Evolutionary conservation across 257 asterid species (phyloP), one percentile per base, ranked within the genome.

Genomic region (Ligustrum vulgare): DNA sequence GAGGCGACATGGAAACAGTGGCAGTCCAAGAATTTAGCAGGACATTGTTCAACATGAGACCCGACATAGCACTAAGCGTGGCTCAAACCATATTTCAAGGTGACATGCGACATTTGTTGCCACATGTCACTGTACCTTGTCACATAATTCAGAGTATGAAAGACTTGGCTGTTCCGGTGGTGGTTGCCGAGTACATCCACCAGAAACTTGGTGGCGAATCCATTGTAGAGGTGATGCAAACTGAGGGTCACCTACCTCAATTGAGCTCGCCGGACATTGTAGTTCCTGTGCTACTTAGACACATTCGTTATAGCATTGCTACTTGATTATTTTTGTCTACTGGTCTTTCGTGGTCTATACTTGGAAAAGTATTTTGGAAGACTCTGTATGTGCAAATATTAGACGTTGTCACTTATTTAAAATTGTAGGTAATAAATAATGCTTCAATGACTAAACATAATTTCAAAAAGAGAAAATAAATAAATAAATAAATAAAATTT

Each of bases 201-300:
- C 96, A 80, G 69, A 81, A 88, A 63, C 82, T 93, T 0, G 91
- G 94, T 1, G 87, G 92, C 0, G 77, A 83, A 23, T 93, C 98
- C 8, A 81, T 93, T 3, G 96, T 93, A 0, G 97, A 91, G 80
- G 94, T 93, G 63, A 86, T 93, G 94, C 80, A 89, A 2, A 91
- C 96, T 0, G 93, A 91, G 20, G 98, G 98, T 8, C 98, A 93
- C 51, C 81, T 93, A 18, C 98, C 97, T 39, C 98, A 91, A 77
- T 76, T 93, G 65, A 93, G 98, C 84, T 87, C 94, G 23, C 97
- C 97, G 4, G 96, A 85, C 15, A 80, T 91, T 11, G 87, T 86
- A 6, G 63, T 86, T 10, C 98, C 98, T 3, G 91, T 93, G 62
- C 79, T 93, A 43, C 86, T 91, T 63, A 77, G 91, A 72, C 98